These are phyloP conservation scores for Talaromyces funiculosus DNA, from an alignment of 2,329 filamentous ascomycete species.

Conservation along the genomic window DNA sequence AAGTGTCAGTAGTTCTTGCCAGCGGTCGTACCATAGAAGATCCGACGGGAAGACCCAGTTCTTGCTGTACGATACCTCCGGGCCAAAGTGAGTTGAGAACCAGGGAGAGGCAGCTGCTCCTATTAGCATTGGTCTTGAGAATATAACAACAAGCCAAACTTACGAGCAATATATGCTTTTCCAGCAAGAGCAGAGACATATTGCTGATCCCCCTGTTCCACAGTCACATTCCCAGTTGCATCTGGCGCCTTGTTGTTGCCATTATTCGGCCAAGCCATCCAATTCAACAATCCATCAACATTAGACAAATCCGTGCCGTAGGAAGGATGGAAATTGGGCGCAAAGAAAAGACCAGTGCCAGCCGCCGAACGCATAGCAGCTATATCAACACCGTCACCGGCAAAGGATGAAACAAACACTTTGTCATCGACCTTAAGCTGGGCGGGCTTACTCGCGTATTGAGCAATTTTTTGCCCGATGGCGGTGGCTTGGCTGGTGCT, in stretches of 20 bases:
- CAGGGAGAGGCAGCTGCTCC: slow-evolving; percentile 41
- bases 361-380: slow-evolving; percentile 39
- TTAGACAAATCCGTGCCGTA: slow-evolving; percentile 29
- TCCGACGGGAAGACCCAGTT: slow-evolving; percentile 49
- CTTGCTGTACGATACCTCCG: slow-evolving; percentile 44
- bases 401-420: slow-evolving; percentile 52
- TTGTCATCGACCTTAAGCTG: slow-evolving; percentile 48
- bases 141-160: slow-evolving; percentile 16
- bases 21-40: slow-evolving; percentile 41
- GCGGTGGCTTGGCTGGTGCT: slow-evolving; percentile 30
- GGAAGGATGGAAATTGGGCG: slow-evolving; percentile 47
- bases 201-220: slow-evolving; percentile 33
- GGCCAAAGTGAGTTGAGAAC: slow-evolving; percentile 50
- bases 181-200: slow-evolving; percentile 29
- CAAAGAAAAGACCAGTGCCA: slow-evolving; percentile 41
- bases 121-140: not conserved
- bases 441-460: slow-evolving; percentile 40
- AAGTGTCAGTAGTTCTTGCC: slow-evolving; percentile 39
- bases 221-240: slow-evolving; percentile 33
- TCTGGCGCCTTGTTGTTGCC: slow-evolving; percentile 48
- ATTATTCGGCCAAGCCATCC: slow-evolving; percentile 42
- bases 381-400: slow-evolving; percentile 45
- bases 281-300: slow-evolving; percentile 41
- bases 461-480: slow-evolving; percentile 43
- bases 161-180: slow-evolving; percentile 48